Base-by-base conservation (phyloP, 345 rosid species). In the Salix brachista region DNA sequence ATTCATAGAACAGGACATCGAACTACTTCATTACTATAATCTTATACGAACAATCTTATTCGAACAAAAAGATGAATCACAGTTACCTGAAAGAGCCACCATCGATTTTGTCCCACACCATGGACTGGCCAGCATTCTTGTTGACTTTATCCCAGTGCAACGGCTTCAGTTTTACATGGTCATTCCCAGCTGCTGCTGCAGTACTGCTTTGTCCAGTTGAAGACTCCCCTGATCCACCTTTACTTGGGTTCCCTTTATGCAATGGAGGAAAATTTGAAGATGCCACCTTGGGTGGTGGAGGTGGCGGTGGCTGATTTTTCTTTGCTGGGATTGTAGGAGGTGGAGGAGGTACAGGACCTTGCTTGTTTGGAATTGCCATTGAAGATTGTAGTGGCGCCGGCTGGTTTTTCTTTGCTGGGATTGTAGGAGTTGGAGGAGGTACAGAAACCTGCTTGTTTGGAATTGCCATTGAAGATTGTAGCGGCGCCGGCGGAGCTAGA, bases 61-160 rank as follows among this genome's bases (percentile, higher is more conserved):
- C 19, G 6, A 50, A 18, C 17, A 39, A 32, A 64, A 64, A 37
- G 41, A 9, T 21, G n/a, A 69, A 16, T 2, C 21, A 48, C 1
- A 41, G 48, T 89, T 90, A 92, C 98, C 88, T 86, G 70, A 95
- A 91, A 70, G 98, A 95, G 18, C 99, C 99, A 3, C 81, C 86
- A 62, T 85, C 86, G 34, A 95, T 87, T 77, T 87, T 90, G 87
- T 93, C 92, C 99, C 99, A 93, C 67, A 91, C 98, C 97, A 95
- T 91, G 13, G 99, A 93, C 74, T 89, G 93, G 44, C 87, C 91
- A 1, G 79, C 73, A 67, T 83, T 88, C 16, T 81, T 87, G 76
- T 89, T 87, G 70, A 93, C 84, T 82, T 93, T 93, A 80, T 93
- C 98, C 99, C 97, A 91, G 77, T 93, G 99, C 79, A 93, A 72